Evolutionary conservation across 1,139 yeast genomes (phyloP).

Genomic region (Groenewaldozyma auringiensis): DNA sequence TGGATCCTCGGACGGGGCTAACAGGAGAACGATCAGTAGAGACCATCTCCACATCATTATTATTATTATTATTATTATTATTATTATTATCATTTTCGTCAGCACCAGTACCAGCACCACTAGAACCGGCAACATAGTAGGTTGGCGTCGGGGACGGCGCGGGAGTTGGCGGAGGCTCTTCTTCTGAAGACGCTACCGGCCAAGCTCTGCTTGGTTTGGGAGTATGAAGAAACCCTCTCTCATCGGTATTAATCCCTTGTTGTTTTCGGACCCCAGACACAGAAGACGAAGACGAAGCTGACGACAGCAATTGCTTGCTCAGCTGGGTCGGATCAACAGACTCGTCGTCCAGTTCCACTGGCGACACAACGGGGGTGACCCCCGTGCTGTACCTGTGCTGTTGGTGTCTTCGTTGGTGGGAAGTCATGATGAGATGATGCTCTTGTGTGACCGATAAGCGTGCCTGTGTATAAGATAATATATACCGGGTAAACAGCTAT

Average conservation of each 20-base stretch:
- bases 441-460: no score
- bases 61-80: not conserved
- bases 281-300: no score
- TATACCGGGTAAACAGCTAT: no score
- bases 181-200: not conserved
- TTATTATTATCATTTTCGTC: slow-evolving; percentile 1
- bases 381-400: not conserved
- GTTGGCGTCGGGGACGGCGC: slow-evolving; percentile 26
- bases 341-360: no score
- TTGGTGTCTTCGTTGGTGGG: not conserved
- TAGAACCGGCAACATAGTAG: slow-evolving; percentile 2
- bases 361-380: not conserved
- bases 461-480: no score
- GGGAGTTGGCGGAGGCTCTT: slow-evolving; percentile 21
- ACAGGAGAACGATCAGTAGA: not conserved
- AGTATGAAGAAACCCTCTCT: not conserved
- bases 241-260: not conserved
- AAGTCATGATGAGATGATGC: no score
- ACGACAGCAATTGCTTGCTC: no score
- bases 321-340: no score
- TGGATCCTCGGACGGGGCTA: not conserved
- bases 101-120: not conserved
- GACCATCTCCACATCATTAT: not conserved
- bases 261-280: no score
- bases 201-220: not conserved